Percentiles rank a stretch among this genome's conserved stretches.
Conservation (phyloP, 805 yeast genomes). For the Pichia deserticola region DNA sequence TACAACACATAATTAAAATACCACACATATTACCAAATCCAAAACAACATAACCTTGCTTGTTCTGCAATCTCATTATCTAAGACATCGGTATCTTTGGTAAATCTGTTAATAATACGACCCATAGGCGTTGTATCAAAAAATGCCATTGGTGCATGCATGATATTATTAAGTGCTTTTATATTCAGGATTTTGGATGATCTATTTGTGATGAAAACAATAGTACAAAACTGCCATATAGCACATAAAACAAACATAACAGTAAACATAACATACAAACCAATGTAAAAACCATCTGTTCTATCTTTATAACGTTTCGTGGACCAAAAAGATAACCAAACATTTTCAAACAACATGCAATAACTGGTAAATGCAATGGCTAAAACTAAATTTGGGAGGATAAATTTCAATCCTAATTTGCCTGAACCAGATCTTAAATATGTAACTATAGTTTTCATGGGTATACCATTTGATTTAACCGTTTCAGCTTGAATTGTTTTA, state of each 20-base stretch:
- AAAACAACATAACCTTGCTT: constrained; percentile 51
- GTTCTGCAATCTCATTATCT: constrained; percentile 75
- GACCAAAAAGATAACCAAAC: constrained; percentile 86
- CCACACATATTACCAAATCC: constrained; percentile 34
- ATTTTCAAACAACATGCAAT: constrained; percentile 50
- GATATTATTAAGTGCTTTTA: constrained; percentile 50
- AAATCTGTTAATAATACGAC: constrained; percentile 76
- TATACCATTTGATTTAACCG: constrained; percentile 31
- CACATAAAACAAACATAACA: constrained; percentile 37
- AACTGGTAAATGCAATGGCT: constrained; percentile 33
- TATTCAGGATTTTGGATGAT: constrained; percentile 51
- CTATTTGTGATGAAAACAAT: constrained; percentile 45
- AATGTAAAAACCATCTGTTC: constrained; percentile 50
- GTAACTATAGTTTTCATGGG: constrained; percentile 38
- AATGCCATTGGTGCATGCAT: constrained; percentile 77
- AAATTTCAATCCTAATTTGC: constrained; percentile 31
- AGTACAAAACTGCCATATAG: constrained; percentile 36
- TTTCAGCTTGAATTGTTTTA: constrained; percentile 25
- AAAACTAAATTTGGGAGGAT: constrained; percentile 16
- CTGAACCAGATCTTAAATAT: constrained; percentile 51
- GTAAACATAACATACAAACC: constrained; percentile 64
- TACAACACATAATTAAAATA: constrained; percentile 33
- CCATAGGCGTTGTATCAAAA: constrained; percentile 83
- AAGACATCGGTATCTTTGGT: constrained; percentile 81
- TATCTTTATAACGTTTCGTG: constrained; percentile 37